phyloP scores from a whole-genome alignment of 495 filamentous ascomycete genomes.

The Lepraria neglecta region DNA sequence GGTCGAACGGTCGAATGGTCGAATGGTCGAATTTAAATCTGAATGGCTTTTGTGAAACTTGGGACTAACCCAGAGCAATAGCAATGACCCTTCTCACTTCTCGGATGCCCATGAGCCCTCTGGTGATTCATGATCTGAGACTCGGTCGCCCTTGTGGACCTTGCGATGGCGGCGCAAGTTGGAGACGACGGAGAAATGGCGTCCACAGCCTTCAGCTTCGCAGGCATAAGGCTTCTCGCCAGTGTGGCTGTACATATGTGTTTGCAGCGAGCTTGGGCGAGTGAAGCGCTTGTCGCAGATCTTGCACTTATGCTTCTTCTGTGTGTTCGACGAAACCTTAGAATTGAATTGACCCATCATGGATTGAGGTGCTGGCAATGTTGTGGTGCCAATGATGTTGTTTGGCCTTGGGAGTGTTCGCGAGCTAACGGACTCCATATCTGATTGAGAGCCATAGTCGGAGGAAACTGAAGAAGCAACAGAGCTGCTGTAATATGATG shows the following conservation, averaged over 20 bases:
- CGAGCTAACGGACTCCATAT: slow-evolving; percentile 69
- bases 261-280: slow-evolving; percentile 89
- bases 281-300: slow-evolving; percentile 99
- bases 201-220: slow-evolving; percentile 90
- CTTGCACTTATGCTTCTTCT: slow-evolving; percentile 99
- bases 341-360: slow-evolving; percentile 99
- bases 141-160: slow-evolving; percentile 80
- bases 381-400: slow-evolving; percentile 56
- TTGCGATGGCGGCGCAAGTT: slow-evolving; percentile 93
- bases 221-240: slow-evolving; percentile 97
- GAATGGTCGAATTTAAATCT: background rate
- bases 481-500: slow-evolving; percentile 71
- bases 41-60: no score
- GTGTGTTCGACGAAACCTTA: slow-evolving; percentile 88
- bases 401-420: slow-evolving; percentile 77
- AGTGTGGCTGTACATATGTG: slow-evolving; percentile 98
- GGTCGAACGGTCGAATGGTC: no score
- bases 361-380: slow-evolving; percentile 75
- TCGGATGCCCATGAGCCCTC: slow-evolving; percentile 29
- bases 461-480: slow-evolving; percentile 83
- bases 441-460: slow-evolving; percentile 88
- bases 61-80: background rate
- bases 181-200: slow-evolving; percentile 96
- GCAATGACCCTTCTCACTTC: slow-evolving; percentile 15
- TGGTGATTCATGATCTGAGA: slow-evolving; percentile 26